A percentile compares a stretch with the other conserved stretches of the same genome.
Conservation (phyloP, 768 basidiomycete species). For the Trametes sanguinea region DNA sequence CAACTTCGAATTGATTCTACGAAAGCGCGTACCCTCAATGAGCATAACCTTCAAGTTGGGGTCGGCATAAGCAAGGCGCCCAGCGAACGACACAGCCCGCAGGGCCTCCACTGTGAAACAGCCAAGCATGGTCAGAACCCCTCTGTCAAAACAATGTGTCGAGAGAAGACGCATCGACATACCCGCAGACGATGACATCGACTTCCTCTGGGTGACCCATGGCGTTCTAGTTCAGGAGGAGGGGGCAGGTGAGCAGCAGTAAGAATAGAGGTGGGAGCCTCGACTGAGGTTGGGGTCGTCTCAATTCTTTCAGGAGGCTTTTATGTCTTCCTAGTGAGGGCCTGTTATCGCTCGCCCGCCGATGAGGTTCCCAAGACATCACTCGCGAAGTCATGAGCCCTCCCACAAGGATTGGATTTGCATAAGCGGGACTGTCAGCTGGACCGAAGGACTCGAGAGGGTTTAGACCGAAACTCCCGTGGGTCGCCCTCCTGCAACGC, state of each 20-base stretch:
- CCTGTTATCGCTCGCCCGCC: conserved; percentile 18
- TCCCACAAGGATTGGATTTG: conserved; percentile 13
- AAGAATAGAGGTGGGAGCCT: conserved; percentile 24
- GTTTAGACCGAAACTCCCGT: conserved; percentile 18
- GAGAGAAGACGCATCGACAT: conserved; percentile 21
- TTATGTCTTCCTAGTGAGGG: conserved; percentile 14
- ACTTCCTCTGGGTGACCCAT: conserved; percentile 68
- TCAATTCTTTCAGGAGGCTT: conserved; percentile 21
- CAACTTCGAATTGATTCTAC: neutral
- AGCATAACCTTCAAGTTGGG: conserved; percentile 75
- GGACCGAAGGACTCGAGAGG: conserved; percentile 19
- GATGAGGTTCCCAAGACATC: conserved; percentile 17
- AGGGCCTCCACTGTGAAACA: conserved; percentile 52
- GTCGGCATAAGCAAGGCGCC: conserved; percentile 69
- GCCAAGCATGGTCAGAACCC: neutral
- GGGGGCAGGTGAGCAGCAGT: conserved; percentile 21
- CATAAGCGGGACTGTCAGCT: conserved; percentile 25
- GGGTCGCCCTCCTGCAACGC: conserved; percentile 7
- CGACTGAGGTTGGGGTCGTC: conserved; percentile 18
- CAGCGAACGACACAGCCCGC: conserved; percentile 73
- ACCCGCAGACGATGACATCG: conserved; percentile 69
- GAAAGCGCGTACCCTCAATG: conserved; percentile 56
- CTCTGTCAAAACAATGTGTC: neutral
- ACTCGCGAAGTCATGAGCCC: conserved; percentile 28
- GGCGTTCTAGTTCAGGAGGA: conserved; percentile 6